A percentile compares a stretch with the other conserved stretches of the same genome.
Conservation (phyloP, 1,284 basidiomycete genomes). For the Tilletia horrida region DNA sequence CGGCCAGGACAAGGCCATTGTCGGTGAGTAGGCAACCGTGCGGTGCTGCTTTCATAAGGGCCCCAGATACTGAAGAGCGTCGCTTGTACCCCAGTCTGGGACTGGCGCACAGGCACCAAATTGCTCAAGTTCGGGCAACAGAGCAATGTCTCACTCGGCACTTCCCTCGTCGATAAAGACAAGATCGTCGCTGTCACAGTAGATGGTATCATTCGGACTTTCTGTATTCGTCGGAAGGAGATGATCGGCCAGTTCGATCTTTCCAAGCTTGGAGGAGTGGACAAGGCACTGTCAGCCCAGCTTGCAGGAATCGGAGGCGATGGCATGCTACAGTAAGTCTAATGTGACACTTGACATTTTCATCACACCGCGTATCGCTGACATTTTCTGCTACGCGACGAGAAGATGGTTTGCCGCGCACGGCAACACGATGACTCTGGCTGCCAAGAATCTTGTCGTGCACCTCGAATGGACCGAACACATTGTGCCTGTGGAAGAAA, state of each 20-base stretch:
- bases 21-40: constrained; percentile 49
- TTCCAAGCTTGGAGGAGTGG: constrained; percentile 67
- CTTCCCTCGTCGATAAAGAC: constrained; percentile 69
- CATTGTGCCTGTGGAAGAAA: constrained; percentile 32
- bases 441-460: constrained; percentile 79
- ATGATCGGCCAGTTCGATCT: constrained; percentile 88
- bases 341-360: constrained; percentile 29
- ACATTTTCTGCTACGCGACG: background rate
- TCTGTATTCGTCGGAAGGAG: constrained; percentile 77
- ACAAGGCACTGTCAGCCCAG: constrained; percentile 22
- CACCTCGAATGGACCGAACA: constrained; percentile 82
- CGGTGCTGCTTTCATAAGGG: background rate
- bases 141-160: constrained; percentile 84
- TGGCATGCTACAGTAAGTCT: constrained; percentile 34
- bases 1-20: constrained; percentile 80
- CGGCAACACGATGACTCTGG: constrained; percentile 83
- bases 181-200: constrained; percentile 82
- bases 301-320: constrained; percentile 35
- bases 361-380: constrained; percentile 25
- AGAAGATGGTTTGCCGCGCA: constrained; percentile 74
- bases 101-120: constrained; percentile 66
- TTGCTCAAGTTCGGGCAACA: constrained; percentile 87
- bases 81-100: constrained; percentile 68
- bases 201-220: constrained; percentile 83
- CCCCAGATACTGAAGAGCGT: too few relatives aligned